Base-by-base conservation (phyloP, 768 basidiomycete species). In the Hydnomerulius pinastri region DNA sequence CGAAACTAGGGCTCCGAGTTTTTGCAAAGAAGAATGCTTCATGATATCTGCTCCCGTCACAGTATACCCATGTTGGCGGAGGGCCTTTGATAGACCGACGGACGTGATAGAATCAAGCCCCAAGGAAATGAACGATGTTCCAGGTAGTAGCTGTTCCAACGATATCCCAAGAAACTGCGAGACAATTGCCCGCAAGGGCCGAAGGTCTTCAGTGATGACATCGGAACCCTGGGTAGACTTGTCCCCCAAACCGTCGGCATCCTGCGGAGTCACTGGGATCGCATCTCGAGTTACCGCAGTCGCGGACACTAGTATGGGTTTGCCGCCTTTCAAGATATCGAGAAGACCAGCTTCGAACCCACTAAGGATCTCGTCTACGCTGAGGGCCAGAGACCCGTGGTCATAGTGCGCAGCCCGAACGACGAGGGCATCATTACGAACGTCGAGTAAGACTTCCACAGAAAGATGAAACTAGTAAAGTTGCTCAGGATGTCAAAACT, bases 51-150 rank as follows among this genome's bases (percentile, higher is more conserved):
- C 58, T 11, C 76, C 71, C 27, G 69, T 65, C 11, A 73, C 47
- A 6, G 50, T 38, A 40, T 70, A 64, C 2, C 74, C 75, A 17
- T 61, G 60, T 46, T 62, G 62, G 18, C 61, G 60, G 11, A 79
- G 55, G 9, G 48, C 28, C 43, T 66, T 71, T 25, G 75, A 68
- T 29, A 79, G 60, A 3, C 76, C 75, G 9, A 79, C 71, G 1
- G 77, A 72, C 51, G 71, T 73, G 50, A 79, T 73, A 6, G 77
- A 79, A 53, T 79, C 77, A 25, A 79, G 56, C 7, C 77, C 77
- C 45, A 79, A 59, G 4, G 77, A 71, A 11, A 79, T 59, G 23
- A 79, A 67, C 4, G 78, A 77, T 9, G 65, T 64, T 8, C 38
- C 37, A 1, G 41, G 46, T 32, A 17, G 40, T 27, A 65, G 8